These are phyloP conservation scores for Fistulinella staudtii DNA, from an alignment of 1,284 basidiomycete genomes.

Conservation along the genomic window DNA sequence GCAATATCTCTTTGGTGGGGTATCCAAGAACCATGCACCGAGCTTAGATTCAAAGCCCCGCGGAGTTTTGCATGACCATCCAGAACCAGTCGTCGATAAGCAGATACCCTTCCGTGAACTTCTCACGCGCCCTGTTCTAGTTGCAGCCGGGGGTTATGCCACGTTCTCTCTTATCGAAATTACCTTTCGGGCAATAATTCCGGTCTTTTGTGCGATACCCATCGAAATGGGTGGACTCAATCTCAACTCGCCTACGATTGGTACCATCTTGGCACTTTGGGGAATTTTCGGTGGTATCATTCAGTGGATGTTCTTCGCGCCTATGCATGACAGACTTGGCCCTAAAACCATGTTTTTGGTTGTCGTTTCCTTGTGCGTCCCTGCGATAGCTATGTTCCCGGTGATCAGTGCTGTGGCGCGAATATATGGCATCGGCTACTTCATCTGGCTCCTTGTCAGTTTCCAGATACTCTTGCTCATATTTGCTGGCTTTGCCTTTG, in stretches of 20 bases:
- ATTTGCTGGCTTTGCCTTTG: background rate
- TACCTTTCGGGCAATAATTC: constrained; percentile 37
- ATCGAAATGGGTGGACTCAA: constrained; percentile 41
- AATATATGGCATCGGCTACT: constrained; percentile 10
- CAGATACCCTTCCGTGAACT: constrained; percentile 35
- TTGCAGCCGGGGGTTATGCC: constrained; percentile 44
- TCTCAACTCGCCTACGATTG: constrained; percentile 39
- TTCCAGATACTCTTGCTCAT: constrained; percentile 36
- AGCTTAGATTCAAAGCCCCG: background rate
- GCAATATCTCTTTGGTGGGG: constrained; percentile 20
- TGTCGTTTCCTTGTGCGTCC: constrained; percentile 30
- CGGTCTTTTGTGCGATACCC: constrained; percentile 44
- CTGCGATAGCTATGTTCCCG: constrained; percentile 40
- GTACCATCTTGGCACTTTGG: constrained; percentile 36
- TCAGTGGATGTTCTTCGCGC: constrained; percentile 40
- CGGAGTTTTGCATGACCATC: background rate
- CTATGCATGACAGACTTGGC: constrained; percentile 38
- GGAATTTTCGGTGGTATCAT: constrained; percentile 41
- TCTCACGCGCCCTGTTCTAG: constrained; percentile 35
- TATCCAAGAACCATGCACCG: background rate
- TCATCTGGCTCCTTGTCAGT: constrained; percentile 35
- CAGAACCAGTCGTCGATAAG: constrained; percentile 7
- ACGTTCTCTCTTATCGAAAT: constrained; percentile 39
- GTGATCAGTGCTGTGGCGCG: constrained; percentile 36
- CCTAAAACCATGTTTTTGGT: constrained; percentile 35